Evolutionary conservation across 1,139 yeast species (phyloP).

Genomic region (Yamadazyma friedrichii): DNA sequence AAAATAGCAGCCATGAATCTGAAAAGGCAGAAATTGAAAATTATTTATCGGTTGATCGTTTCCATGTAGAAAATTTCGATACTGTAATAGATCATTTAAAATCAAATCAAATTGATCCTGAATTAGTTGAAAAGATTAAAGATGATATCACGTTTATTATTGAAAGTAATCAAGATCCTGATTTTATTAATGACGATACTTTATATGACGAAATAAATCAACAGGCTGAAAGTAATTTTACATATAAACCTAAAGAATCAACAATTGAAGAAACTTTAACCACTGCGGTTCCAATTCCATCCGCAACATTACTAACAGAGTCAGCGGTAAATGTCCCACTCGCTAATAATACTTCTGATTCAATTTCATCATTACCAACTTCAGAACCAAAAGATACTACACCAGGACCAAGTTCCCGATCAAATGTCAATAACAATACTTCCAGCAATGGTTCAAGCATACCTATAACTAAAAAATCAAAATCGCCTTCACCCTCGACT

Average conservation of each 20-base stretch:
- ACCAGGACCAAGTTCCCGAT: neutral
- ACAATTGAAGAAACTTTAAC: conserved; percentile 5
- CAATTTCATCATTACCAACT: neutral
- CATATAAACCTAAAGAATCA: conserved; percentile 13
- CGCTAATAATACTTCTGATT: no score
- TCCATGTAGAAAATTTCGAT: conserved; percentile 40
- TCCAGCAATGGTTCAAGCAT: neutral
- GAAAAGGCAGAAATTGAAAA: conserved; percentile 44
- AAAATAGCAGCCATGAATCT: conserved; percentile 40
- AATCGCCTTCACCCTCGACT: conserved; percentile 14
- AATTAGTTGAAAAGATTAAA: conserved; percentile 35
- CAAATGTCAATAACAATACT: neutral
- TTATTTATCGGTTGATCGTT: conserved; percentile 34
- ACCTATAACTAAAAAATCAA: conserved; percentile 9
- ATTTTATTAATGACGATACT: conserved; percentile 36
- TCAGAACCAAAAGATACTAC: neutral
- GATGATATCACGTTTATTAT: conserved; percentile 42
- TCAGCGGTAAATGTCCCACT: neutral
- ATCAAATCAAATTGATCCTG: conserved; percentile 31
- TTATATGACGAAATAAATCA: conserved; percentile 45
- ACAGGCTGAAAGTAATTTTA: conserved; percentile 21
- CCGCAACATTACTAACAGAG: neutral
- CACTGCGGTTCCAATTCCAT: neutral
- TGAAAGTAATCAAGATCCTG: conserved; percentile 41
- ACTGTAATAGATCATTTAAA: conserved; percentile 32